These are phyloP conservation scores for Dictyostelium brefeldianum DNA, from an alignment of 78 protist genomes.

Conservation along the genomic window DNA sequence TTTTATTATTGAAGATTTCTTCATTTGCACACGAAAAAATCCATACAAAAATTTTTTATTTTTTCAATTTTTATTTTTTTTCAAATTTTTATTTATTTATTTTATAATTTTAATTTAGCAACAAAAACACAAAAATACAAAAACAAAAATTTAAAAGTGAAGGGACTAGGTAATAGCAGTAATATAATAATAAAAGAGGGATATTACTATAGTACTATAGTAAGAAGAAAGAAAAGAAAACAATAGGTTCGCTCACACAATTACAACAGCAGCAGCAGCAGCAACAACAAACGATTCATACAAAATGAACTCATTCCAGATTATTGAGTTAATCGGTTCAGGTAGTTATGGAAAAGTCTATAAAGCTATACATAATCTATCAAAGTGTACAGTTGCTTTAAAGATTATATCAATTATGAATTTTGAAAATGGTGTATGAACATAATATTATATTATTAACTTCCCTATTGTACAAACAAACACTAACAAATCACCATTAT, in stretches of 20 bases:
- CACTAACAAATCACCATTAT: background rate
- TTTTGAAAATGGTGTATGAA: slow-evolving; percentile 52
- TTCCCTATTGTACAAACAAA: no score
- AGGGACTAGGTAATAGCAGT: background rate
- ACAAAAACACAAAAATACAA: background rate
- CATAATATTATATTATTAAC: background rate
- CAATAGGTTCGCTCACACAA: background rate
- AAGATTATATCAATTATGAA: slow-evolving; percentile 63
- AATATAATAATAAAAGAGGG: background rate
- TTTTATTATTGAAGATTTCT: no score
- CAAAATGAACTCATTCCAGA: slow-evolving; percentile 36
- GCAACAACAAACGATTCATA: background rate
- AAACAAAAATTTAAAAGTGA: background rate
- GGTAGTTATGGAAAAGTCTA: slow-evolving; percentile 69
- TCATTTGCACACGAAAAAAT: no score
- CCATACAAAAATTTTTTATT: no score
- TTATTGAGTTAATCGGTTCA: slow-evolving; percentile 69
- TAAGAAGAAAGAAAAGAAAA: background rate
- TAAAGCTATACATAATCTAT: slow-evolving; percentile 36
- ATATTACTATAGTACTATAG: no score
- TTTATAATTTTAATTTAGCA: no score
- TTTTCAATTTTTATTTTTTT: background rate
- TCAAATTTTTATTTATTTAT: no score
- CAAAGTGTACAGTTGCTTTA: slow-evolving; percentile 50
- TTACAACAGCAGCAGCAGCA: background rate